These are phyloP conservation scores for Erythrobasidium hasegawianum DNA, from an alignment of 1,284 basidiomycete species.

Conservation along the genomic window DNA sequence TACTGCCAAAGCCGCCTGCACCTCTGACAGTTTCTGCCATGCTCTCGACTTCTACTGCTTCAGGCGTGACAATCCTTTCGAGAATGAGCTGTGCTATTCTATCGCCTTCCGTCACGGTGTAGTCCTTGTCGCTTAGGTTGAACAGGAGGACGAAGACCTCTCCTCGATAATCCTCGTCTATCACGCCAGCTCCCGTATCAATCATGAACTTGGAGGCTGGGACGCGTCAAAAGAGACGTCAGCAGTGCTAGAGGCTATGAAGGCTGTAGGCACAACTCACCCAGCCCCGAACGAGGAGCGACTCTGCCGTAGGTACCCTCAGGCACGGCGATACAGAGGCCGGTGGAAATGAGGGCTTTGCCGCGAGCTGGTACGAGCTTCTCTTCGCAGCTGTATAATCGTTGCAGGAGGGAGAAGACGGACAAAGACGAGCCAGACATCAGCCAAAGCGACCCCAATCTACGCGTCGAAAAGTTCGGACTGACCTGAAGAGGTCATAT, in stretches of 20 bases:
- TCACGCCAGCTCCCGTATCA: constrained; percentile 91
- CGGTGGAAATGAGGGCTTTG: constrained; percentile 83
- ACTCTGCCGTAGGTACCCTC: constrained; percentile 90
- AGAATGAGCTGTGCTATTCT: constrained; percentile 91
- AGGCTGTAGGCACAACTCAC: constrained; percentile 59
- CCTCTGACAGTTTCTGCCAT: constrained; percentile 81
- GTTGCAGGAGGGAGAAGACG: neutral
- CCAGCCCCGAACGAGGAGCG: constrained; percentile 87
- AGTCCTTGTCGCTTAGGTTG: constrained; percentile 84
- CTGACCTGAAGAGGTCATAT: constrained; percentile 85
- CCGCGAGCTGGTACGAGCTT: constrained; percentile 76
- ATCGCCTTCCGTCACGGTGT: constrained; percentile 88
- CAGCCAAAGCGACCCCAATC: too few species aligned
- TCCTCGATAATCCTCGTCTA: constrained; percentile 94
- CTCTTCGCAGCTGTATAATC: constrained; percentile 55
- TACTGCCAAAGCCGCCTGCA: constrained; percentile 85
- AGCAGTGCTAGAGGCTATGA: neutral
- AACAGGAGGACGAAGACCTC: constrained; percentile 89
- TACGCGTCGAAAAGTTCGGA: too few species aligned
- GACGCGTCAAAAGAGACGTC: neutral
- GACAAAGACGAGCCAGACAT: too few species aligned
- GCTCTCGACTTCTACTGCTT: constrained; percentile 78
- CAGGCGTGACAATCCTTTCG: constrained; percentile 82
- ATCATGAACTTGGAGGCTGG: constrained; percentile 94
- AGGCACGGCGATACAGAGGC: constrained; percentile 88